Conservation (phyloP, 768 basidiomycete species). For the Boletus vermiculosoides region DNA sequence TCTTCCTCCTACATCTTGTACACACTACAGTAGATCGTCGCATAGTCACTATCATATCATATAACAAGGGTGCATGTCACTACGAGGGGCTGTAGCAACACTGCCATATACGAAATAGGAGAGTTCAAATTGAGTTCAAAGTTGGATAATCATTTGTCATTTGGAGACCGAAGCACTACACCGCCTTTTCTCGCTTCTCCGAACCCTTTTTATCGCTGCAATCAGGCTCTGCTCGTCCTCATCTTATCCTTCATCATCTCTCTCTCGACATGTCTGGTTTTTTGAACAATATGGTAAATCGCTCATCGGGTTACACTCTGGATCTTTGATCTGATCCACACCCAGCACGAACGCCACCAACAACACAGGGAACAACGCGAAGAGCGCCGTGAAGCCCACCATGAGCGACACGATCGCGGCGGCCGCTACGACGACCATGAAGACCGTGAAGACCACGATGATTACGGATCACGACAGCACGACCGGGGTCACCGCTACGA, state of each 20-base stretch:
- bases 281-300: neutral
- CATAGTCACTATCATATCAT: neutral
- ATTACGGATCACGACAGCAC: neutral
- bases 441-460: neutral
- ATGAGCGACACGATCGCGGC: slow-evolving; percentile 1
- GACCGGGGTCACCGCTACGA: neutral
- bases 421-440: neutral
- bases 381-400: slow-evolving; percentile 11
- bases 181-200: neutral
- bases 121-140: too few relatives aligned
- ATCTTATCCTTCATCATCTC: neutral
- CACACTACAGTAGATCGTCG: neutral
- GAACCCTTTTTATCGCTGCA: slow-evolving; percentile 2
- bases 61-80: neutral
- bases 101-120: slow-evolving; percentile 1
- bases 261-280: slow-evolving; percentile 16
- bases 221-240: neutral
- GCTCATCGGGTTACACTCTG: too few relatives aligned
- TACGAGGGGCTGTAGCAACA: neutral
- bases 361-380: slow-evolving; percentile 9
- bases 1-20: neutral
- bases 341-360: slow-evolving; percentile 9
- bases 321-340: neutral
- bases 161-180: too few relatives aligned
- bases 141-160: neutral